Base-by-base conservation (phyloP, 73 alveolate genomes). In the Tetrahymena thermophila region DNA sequence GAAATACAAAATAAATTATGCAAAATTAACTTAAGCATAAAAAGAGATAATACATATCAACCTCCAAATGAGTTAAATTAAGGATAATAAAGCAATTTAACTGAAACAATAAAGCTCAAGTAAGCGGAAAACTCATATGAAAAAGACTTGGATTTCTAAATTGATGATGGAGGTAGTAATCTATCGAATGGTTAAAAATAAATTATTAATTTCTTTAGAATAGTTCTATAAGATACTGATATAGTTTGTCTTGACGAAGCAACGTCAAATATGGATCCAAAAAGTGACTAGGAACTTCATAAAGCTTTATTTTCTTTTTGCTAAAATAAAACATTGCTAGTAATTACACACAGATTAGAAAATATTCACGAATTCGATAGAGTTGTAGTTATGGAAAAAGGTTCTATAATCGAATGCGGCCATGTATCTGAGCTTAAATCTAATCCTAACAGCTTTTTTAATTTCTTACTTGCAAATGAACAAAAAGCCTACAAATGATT, bases 221-320 rank as follows among this genome's bases (percentile, higher is more conserved):
- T 97, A 23, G 84, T 97, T 10, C 93, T 97, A 21, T 94, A 96
- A 96, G 95, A 97, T 71, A 96, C 96, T 43, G 96, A 97, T 94
- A 97, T 97, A 38, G 96, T 97, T 56, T 93, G 97, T 35, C 85
- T 97, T 93, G 99, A 97, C 94, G 99, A 97, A 94, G 99, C 98
- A 28, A 97, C 99, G 5, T 96, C 98, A 1, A 97, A 96, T 84
- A 97, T 97, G 95, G 99, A 97, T 96, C 97, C 96, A 85, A 94
- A 96, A 97, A 97, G 98, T 94, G 99, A 97, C 94, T 95, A 97
- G 55, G 97, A 95, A 95, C 83, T 95, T 28, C 97, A 95, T 58
- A 95, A 95, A 58, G 94, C 97, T 50, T 55, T 95, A 43, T 95
- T 95, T 93, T 57, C 85, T 43, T 95, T 84, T 35, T 85, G 85